Evolutionary conservation across 2,329 filamentous ascomycete species (phyloP).

Genomic region (Exserohilum turcica): DNA sequence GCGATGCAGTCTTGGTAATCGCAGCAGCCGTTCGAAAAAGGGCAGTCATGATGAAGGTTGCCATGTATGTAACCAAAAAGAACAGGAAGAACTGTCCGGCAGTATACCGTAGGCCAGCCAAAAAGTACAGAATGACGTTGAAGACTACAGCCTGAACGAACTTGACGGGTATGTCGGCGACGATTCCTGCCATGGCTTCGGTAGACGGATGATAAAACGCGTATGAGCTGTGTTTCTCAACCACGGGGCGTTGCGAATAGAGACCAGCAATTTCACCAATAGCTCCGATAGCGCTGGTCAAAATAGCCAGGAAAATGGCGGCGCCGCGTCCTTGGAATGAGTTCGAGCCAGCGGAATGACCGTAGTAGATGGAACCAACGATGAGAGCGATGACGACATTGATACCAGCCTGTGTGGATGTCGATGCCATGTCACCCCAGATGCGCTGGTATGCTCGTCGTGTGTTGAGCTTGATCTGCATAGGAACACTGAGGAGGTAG

Average conservation of each 20-base stretch:
- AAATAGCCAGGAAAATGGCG: slow-evolving; percentile 64
- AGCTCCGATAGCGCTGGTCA: slow-evolving; percentile 64
- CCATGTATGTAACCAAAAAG: slow-evolving; percentile 61
- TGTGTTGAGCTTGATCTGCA: slow-evolving; percentile 46
- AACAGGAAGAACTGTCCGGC: slow-evolving; percentile 83
- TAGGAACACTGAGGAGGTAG: slow-evolving; percentile 61
- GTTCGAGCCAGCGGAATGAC: slow-evolving; percentile 55
- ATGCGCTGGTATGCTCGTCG: slow-evolving; percentile 43
- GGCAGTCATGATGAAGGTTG: slow-evolving; percentile 75
- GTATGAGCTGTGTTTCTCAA: slow-evolving; percentile 86
- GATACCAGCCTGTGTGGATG: slow-evolving; percentile 47
- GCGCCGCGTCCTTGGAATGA: slow-evolving; percentile 62
- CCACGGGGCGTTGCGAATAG: slow-evolving; percentile 84
- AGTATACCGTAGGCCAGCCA: slow-evolving; percentile 75
- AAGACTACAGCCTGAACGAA: slow-evolving; percentile 71
- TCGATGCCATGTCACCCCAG: slow-evolving; percentile 40
- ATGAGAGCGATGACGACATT: slow-evolving; percentile 65
- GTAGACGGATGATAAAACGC: slow-evolving; percentile 87
- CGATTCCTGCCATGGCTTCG: slow-evolving; percentile 81
- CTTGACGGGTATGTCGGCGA: slow-evolving; percentile 84
- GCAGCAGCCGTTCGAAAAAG: slow-evolving; percentile 80
- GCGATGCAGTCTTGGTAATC: slow-evolving; percentile 68
- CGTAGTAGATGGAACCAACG: slow-evolving; percentile 65
- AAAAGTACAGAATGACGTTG: slow-evolving; percentile 82
- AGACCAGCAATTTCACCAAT: slow-evolving; percentile 61